Percentiles rank a stretch among this genome's conserved stretches.
These are phyloP conservation scores for Yamadazyma akitaensis DNA, from an alignment of 805 yeast species.

Conservation along the genomic window DNA sequence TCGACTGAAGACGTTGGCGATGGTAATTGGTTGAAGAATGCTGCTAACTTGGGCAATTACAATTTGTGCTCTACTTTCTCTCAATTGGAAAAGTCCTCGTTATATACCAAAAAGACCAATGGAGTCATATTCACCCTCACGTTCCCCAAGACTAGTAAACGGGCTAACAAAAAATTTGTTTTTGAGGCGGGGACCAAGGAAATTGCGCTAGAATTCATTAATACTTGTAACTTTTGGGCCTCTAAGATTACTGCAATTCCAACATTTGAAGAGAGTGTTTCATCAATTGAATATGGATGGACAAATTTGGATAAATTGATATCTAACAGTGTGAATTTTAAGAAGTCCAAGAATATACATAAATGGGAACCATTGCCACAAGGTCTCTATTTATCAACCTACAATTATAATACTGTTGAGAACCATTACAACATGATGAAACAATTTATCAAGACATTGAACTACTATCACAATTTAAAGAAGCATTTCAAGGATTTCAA, in stretches of 20 bases:
- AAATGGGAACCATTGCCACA: slow-evolving; percentile 44
- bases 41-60: slow-evolving; percentile 52
- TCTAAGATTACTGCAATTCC: slow-evolving; percentile 82
- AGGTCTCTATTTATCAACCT: slow-evolving; percentile 40
- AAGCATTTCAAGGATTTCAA: slow-evolving; percentile 31
- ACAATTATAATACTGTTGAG: slow-evolving; percentile 21
- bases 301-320: slow-evolving; percentile 36
- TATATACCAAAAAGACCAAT: slow-evolving; percentile 13
- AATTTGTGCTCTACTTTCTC: slow-evolving; percentile 53
- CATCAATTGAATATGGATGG: slow-evolving; percentile 87
- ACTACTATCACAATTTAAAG: slow-evolving; percentile 39
- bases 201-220: slow-evolving; percentile 65
- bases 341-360: slow-evolving; percentile 29
- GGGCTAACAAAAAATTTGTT: slow-evolving; percentile 41
- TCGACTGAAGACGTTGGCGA: slow-evolving; percentile 43
- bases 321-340: slow-evolving; percentile 25
- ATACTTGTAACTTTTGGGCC: slow-evolving; percentile 88
- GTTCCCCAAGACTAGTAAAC: slow-evolving; percentile 45
- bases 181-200: slow-evolving; percentile 67
- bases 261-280: slow-evolving; percentile 59
- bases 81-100: slow-evolving; percentile 25
- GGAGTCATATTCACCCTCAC: slow-evolving; percentile 49
- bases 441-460: slow-evolving; percentile 40
- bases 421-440: slow-evolving; percentile 41
- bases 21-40: slow-evolving; percentile 68